phyloP scores from a whole-genome alignment of 2,329 filamentous ascomycete genomes.

The Balansia obtecta region DNA sequence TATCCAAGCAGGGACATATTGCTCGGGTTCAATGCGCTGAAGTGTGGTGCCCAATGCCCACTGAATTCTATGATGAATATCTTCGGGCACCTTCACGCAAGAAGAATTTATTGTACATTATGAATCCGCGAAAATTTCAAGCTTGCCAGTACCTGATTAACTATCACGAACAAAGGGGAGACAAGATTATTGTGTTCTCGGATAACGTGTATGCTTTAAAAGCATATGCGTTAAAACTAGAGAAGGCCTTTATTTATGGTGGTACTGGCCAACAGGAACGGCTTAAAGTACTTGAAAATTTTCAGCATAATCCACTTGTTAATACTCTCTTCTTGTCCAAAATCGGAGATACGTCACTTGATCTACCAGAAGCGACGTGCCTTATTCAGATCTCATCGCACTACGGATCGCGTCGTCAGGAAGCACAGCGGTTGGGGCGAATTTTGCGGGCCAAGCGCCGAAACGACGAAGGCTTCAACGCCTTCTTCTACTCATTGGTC shows the following conservation, averaged over 20 bases:
- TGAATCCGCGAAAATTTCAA: conserved; percentile 97
- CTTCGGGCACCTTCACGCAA: conserved; percentile 49
- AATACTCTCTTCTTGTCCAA: conserved; percentile 95
- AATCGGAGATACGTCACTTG: conserved; percentile 96
- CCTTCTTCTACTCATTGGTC: conserved; percentile 96
- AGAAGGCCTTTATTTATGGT: conserved; percentile 85
- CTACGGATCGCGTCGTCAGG: conserved; percentile 91
- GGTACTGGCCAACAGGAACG: conserved; percentile 79
- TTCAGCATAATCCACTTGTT: conserved; percentile 80
- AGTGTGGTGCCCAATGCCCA: conserved; percentile 99
- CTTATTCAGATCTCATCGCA: conserved; percentile 96
- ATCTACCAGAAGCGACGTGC: conserved; percentile 90
- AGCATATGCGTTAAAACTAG: conserved; percentile 70
- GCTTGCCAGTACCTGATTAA: conserved; percentile 97
- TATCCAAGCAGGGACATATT: conserved; percentile 93
- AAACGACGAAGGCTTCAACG: conserved; percentile 97
- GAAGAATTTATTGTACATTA: conserved; percentile 61
- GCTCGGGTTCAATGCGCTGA: conserved; percentile 95
- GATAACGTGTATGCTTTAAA: conserved; percentile 92
- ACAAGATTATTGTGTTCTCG: conserved; percentile 97
- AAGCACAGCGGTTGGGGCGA: conserved; percentile 84
- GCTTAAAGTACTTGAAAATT: conserved; percentile 79
- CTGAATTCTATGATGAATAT: conserved; percentile 95
- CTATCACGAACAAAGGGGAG: conserved; percentile 86
- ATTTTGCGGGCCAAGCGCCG: conserved; percentile 90